A percentile compares a stretch with the other conserved stretches of the same genome.
Conservation (phyloP, 805 yeast genomes). For the Myxozyma geophila region DNA sequence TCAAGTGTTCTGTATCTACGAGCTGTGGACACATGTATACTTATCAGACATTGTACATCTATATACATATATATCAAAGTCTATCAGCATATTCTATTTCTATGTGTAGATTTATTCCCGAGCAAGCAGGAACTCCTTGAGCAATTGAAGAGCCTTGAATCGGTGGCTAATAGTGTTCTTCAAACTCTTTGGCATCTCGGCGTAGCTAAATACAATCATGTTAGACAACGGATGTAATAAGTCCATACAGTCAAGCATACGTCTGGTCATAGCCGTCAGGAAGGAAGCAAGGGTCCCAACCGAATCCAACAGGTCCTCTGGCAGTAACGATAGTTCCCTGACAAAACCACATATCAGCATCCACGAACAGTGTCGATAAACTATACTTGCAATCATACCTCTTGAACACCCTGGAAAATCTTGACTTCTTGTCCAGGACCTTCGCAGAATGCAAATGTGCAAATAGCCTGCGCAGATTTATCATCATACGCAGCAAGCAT, state of each 20-base stretch:
- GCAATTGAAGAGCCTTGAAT: conserved; percentile 75
- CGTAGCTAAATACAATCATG: conserved; percentile 53
- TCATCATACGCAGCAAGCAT: conserved; percentile 81
- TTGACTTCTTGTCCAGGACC: conserved; percentile 75
- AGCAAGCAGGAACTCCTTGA: conserved; percentile 55
- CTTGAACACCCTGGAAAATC: conserved; percentile 71
- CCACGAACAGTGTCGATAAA: too few relatives aligned
- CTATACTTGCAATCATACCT: conserved; percentile 14
- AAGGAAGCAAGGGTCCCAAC: conserved; percentile 92
- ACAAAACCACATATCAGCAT: conserved; percentile 45
- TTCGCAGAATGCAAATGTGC: conserved; percentile 89
- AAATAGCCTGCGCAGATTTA: conserved; percentile 82
- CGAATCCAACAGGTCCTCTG: conserved; percentile 82
- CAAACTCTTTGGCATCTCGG: conserved; percentile 77
- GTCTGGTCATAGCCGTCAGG: conserved; percentile 77
- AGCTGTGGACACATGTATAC: background rate
- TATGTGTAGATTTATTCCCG: conserved; percentile 10
- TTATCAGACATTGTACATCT: conserved; percentile 1
- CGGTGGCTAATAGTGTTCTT: conserved; percentile 90
- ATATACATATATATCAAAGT: background rate
- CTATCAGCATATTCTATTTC: background rate
- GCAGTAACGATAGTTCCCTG: conserved; percentile 77
- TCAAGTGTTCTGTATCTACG: too few relatives aligned
- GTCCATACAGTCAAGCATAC: conserved; percentile 20
- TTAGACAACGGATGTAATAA: background rate